Conservation (phyloP, 2,329 filamentous ascomycete genomes). For the Torrubiella hemipterigena region DNA sequence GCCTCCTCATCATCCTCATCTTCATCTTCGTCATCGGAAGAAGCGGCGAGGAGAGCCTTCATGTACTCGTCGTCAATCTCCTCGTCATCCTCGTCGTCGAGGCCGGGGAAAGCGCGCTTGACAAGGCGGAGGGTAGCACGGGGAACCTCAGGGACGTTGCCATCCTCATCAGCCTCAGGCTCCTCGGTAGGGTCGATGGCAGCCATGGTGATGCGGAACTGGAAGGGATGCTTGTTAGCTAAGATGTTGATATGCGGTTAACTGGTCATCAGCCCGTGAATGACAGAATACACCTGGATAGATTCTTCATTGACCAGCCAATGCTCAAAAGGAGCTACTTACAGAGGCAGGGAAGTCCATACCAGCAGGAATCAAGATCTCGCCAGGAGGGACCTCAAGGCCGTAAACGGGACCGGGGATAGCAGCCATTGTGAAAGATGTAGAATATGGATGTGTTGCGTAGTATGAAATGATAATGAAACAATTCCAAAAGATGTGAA, state of each 20-base stretch:
- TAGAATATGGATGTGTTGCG: not conserved
- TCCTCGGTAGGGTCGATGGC: conserved; percentile 83
- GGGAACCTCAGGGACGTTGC: conserved; percentile 48
- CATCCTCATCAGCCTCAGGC: conserved; percentile 51
- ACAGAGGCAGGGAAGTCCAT: conserved; percentile 76
- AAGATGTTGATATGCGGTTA: conserved; percentile 4
- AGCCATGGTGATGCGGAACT: conserved; percentile 99
- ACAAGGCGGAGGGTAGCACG: conserved; percentile 87
- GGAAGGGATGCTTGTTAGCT: conserved; percentile 15
- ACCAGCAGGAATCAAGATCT: conserved; percentile 67
- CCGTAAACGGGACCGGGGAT: conserved; percentile 75
- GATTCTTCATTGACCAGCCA: no score
- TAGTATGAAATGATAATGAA: conserved; percentile 9
- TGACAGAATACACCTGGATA: no score
- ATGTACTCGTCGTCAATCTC: conserved; percentile 58
- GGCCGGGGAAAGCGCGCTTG: conserved; percentile 52
- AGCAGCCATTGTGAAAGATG: conserved; percentile 37
- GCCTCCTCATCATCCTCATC: conserved; percentile 52
- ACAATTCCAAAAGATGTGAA: conserved; percentile 1
- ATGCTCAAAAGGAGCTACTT: conserved; percentile 31
- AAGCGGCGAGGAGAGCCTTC: conserved; percentile 37
- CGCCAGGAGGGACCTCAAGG: conserved; percentile 78
- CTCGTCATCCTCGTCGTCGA: conserved; percentile 49
- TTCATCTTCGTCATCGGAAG: conserved; percentile 39
- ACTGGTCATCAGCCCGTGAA: no score